A percentile compares a stretch with the other conserved stretches of the same genome.
Evolutionary conservation across 2,329 filamentous ascomycete species (phyloP).

Genomic region (Celoporthe dispersa): DNA sequence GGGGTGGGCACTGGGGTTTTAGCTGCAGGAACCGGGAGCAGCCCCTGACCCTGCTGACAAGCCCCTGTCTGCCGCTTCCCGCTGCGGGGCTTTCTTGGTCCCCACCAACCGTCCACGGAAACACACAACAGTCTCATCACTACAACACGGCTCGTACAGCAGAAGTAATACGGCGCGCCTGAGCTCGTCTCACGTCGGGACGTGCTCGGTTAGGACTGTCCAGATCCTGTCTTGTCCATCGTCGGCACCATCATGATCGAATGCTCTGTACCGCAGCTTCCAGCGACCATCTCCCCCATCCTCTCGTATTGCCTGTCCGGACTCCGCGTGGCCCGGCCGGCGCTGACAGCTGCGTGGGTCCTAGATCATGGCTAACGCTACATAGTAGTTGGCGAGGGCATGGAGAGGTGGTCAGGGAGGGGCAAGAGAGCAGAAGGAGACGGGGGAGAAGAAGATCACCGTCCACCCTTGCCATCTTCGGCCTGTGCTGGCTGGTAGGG

Average conservation of each 20-base stretch:
- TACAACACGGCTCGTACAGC: neutral
- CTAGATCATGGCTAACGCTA: no score
- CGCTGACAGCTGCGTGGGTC: neutral
- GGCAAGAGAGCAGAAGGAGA: no score
- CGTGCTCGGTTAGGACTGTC: no score
- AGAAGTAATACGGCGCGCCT: neutral
- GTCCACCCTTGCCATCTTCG: neutral
- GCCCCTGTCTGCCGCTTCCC: conserved; percentile 2
- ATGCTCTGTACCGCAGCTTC: neutral
- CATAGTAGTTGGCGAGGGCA: neutral
- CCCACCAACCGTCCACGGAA: neutral
- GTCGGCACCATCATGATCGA: neutral
- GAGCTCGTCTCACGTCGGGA: neutral
- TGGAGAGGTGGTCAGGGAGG: no score
- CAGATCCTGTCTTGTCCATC: no score
- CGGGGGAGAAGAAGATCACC: neutral
- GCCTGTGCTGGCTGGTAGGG: neutral
- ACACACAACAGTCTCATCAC: neutral
- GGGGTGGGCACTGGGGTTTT: neutral
- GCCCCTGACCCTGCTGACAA: neutral
- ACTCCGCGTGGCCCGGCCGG: neutral
- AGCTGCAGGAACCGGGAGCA: neutral
- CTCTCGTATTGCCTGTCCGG: neutral
- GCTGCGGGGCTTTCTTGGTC: neutral
- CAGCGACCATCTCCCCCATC: neutral